Base-by-base conservation (phyloP, 805 yeast species). In the Metschnikowia gelsemii region DNA sequence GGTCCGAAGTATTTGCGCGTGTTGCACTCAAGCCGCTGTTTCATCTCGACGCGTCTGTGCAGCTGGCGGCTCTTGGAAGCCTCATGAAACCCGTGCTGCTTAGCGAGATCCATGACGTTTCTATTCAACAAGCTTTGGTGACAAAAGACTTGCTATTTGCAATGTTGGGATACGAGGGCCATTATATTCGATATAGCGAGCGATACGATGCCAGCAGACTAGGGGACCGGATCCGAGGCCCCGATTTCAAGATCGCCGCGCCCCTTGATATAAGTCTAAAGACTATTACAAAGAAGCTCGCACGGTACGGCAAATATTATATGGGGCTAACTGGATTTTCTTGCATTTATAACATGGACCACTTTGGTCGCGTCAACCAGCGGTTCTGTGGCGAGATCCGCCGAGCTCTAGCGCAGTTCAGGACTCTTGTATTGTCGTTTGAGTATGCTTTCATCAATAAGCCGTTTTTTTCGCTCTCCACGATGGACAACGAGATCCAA, bases 131-230 rank as follows among this genome's bases (percentile, higher is more conserved):
- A 57, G 82, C 86, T 0, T 70, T 82, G 19, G 73, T 93, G 1
- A 68, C 84, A 12, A 72, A 77, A 43, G 99, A 91, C 58, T 57
- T 89, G 8, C 54, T 88, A 16, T 75, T 73, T 51, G 82, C 86
- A 1, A 58, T 93, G 11, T 51, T 80, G 23, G 95, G 95, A 0
- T 62, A 74, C 20, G 96, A 89, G 59, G 97, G 97, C 0, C 70
- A 72, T 16, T 87, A 84, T 55, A 78, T 91, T 25, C 68, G 89
- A 32, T 87, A 75, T 56, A 73, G 82, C 23, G 84, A 79, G 31
- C 68, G 72, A 16, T 87, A 77, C 55, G 77, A 79, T 52, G 80
- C 81, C 0, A 43, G 46, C 0, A 57, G 62, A 24, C 38, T 54
- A 8, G 66, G 62, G 11, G 68, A 73, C 24, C 59, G 75, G 32